These are phyloP conservation scores for Alternaria conjuncta DNA, from an alignment of 2,329 filamentous ascomycete genomes.

Conservation along the genomic window DNA sequence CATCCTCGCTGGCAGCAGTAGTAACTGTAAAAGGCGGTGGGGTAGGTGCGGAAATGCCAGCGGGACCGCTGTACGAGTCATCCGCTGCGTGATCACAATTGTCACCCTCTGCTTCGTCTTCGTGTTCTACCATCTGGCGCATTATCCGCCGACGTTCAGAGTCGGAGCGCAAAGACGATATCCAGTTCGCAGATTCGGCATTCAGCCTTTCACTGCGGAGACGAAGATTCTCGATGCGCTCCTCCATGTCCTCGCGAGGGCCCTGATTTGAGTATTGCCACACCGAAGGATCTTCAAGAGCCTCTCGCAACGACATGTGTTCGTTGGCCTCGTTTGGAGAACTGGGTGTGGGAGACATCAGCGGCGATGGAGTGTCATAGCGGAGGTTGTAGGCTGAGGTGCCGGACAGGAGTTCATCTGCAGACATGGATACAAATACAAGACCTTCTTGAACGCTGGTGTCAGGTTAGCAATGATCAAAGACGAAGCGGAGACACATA, in stretches of 20 bases:
- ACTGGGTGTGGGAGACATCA: conserved; percentile 35
- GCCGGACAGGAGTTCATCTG: conserved; percentile 74
- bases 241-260: conserved; percentile 33
- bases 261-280: conserved; percentile 39
- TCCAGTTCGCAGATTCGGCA: conserved; percentile 14
- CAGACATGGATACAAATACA: conserved; percentile 87
- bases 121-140: conserved; percentile 23
- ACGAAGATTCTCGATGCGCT: conserved; percentile 35
- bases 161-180: conserved; percentile 18
- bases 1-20: conserved; percentile 41
- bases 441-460: conserved; percentile 85
- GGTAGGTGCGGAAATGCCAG: conserved; percentile 43
- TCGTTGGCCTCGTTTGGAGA: conserved; percentile 33
- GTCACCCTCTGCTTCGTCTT: conserved; percentile 34
- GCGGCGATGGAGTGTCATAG: conserved; percentile 48
- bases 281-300: conserved; percentile 42
- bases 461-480: conserved; percentile 41
- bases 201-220: conserved; percentile 21
- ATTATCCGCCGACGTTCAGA: conserved; percentile 17
- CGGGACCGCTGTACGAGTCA: conserved; percentile 25
- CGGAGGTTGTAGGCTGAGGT: conserved; percentile 79
- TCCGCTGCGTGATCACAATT: conserved; percentile 39
- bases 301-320: conserved; percentile 43
- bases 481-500: conserved; percentile 58
- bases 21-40: conserved; percentile 52